A percentile compares a stretch with the other conserved stretches of the same genome.
phyloP scores from a whole-genome alignment of 192 early-diverging fungal species.

The Podila verticillata region DNA sequence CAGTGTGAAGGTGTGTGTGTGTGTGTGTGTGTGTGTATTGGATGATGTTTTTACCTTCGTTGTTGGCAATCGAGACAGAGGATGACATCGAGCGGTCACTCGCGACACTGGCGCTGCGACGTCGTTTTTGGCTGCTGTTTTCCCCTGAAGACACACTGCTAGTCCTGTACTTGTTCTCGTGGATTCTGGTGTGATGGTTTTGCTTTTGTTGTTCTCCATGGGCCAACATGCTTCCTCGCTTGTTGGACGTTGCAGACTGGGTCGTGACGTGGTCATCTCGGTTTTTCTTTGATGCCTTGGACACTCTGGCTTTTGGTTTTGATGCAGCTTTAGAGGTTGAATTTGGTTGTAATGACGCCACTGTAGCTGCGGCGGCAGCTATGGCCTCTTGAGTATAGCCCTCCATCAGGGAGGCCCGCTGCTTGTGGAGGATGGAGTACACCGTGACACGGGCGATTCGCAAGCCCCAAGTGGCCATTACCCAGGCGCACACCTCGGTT shows the following conservation, averaged over 20 bases:
- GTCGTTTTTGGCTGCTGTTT: neutral
- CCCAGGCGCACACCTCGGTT: slow-evolving; percentile 51
- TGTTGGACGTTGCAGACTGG: neutral
- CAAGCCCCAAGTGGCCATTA: slow-evolving; percentile 44
- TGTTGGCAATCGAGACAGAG: neutral
- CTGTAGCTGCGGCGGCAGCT: neutral
- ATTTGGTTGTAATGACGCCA: neutral
- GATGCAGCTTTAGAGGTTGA: neutral
- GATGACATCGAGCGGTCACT: slow-evolving; percentile 1
- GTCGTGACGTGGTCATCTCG: neutral
- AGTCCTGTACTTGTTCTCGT: slow-evolving; percentile 17
- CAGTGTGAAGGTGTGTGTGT: neutral
- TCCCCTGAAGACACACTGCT: neutral
- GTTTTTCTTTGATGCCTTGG: neutral
- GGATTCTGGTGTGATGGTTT: neutral
- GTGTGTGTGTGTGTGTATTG: neutral
- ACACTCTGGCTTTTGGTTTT: neutral
- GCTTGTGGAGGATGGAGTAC: slow-evolving; percentile 49
- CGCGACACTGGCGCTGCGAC: neutral
- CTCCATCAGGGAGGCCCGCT: slow-evolving; percentile 47
- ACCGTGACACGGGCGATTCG: slow-evolving; percentile 47
- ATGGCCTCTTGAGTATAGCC: slow-evolving; percentile 14
- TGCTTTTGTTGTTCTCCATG: neutral
- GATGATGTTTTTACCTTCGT: slow-evolving; percentile 1
- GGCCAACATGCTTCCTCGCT: neutral